Evolutionary conservation across 2,329 filamentous ascomycete genomes (phyloP).

Genomic region (Ophiosphaerella herpotricha): DNA sequence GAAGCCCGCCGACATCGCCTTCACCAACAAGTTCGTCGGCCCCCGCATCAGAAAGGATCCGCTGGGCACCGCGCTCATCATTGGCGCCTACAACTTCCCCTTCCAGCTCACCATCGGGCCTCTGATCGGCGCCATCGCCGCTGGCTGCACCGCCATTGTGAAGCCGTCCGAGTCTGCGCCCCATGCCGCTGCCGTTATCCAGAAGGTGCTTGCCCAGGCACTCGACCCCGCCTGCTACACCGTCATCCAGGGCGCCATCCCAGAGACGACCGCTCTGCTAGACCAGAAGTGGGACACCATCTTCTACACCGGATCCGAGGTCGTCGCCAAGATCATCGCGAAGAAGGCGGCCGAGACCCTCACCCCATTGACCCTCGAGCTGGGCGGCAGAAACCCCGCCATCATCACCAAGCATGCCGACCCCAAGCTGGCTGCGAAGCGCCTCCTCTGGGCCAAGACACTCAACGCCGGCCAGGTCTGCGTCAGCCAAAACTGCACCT

Average conservation of each 20-base stretch:
- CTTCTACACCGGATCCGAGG: conserved; percentile 84
- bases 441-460: conserved; percentile 87
- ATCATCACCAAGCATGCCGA: conserved; percentile 87
- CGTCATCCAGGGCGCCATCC: conserved; percentile 78
- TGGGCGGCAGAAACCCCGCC: conserved; percentile 89
- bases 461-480: conserved; percentile 90
- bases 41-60: conserved; percentile 86
- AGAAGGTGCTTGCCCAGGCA: conserved; percentile 74
- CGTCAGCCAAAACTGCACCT: conserved; percentile 88
- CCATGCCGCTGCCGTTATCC: conserved; percentile 74
- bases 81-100: conserved; percentile 94
- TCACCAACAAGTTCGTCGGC: conserved; percentile 70
- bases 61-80: conserved; percentile 79
- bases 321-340: conserved; percentile 67
- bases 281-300: conserved; percentile 97
- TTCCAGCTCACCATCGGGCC: conserved; percentile 79
- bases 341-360: conserved; percentile 59
- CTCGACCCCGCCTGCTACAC: conserved; percentile 79
- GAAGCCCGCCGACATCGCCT: conserved; percentile 68
- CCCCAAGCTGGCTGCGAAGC: conserved; percentile 76
- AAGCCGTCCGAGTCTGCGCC: conserved; percentile 90
- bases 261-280: conserved; percentile 80
- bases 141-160: conserved; percentile 84
- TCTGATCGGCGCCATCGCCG: conserved; percentile 85
- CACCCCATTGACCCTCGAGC: conserved; percentile 86